These are phyloP conservation scores for Vigna angularis DNA, from an alignment of 306 rosid genomes.

Conservation along the genomic window DNA sequence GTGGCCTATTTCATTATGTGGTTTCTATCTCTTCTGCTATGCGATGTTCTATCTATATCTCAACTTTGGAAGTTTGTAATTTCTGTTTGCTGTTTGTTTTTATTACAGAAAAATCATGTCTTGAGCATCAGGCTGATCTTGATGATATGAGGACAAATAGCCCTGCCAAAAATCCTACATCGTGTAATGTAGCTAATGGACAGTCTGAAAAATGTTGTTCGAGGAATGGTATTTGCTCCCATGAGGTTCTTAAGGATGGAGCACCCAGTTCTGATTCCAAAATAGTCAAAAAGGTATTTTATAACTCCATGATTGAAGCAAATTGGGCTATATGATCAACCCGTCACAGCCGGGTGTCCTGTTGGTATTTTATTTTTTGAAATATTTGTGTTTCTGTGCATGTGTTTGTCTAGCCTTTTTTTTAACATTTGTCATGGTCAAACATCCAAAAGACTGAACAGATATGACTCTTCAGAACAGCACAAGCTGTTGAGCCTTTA, in stretches of 20 bases:
- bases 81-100: constrained; percentile 40
- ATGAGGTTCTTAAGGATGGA: constrained; percentile 86
- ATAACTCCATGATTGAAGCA: constrained; percentile 17
- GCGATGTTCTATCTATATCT: constrained; percentile 17
- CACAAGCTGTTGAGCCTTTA: constrained; percentile 17
- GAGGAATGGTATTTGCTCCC: constrained; percentile 85
- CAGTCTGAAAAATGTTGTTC: constrained; percentile 65
- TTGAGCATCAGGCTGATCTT: constrained; percentile 45
- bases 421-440: constrained; percentile 23
- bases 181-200: constrained; percentile 44
- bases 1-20: constrained; percentile 24
- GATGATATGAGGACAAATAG: constrained; percentile 48
- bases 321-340: constrained; percentile 34
- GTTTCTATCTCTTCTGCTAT: constrained; percentile 32
- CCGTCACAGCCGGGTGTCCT: constrained; percentile 27
- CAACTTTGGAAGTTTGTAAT: constrained; percentile 4
- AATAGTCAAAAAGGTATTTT: constrained; percentile 67
- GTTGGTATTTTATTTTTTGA: constrained; percentile 34
- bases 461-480: constrained; percentile 36
- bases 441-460: constrained; percentile 7
- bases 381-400: constrained; percentile 17
- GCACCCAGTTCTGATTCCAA: constrained; percentile 62
- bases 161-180: constrained; percentile 46
- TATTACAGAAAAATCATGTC: constrained; percentile 58
- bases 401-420: constrained; percentile 25